Evolutionary conservation across 495 filamentous ascomycete genomes (phyloP), one percentile per base, ranked within the genome.

Genomic region (Sphaerosporella brunnea): DNA sequence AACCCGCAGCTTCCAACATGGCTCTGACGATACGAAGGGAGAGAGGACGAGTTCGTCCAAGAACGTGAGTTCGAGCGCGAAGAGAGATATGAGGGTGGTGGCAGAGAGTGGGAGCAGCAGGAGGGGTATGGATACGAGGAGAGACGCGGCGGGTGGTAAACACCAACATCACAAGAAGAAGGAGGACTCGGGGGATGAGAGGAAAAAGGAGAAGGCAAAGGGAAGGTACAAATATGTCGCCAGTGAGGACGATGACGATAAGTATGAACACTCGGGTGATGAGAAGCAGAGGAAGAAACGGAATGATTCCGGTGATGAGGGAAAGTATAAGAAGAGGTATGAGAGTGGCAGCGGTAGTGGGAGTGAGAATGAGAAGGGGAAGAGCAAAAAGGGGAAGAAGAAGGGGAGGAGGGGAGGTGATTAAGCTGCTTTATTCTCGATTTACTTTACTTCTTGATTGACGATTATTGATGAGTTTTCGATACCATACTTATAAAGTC

Each of bases 61-160:
- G 28, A 32, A 32, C 5, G 28, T 32, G 28, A 13, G 28, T 13
- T 5, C 28, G 28, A 32, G 28, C 28, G 7, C 5, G 28, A 32
- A 32, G 28, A 50, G 48, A 45, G 45, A 26, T 2, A 41, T 10
- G 18, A 8, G 16, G 24, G 18, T 23, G 30, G 20, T 21, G 26
- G 36, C 10, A 51, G 37, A 47, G 48, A 56, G 47, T 47, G 51
- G 48, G 40, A 47, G 46, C 38, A 47, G 40, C 13, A 41, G 23
- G 42, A 58, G 39, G 44, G 39, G 7, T 47, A 51, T 44, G 55
- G 51, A 24, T 51, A 47, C 2, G 49, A 47, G 44, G 55, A 53
- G 23, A 41, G 25, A 23, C 30, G 48, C 43, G 20, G 34, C 40
- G 20, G 34, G 30, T 38, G 7, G n/a, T 38, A 16, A 16, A 16